These are phyloP conservation scores for Rhododendron vialii DNA, from an alignment of 148 eudicot genomes.

Conservation along the genomic window DNA sequence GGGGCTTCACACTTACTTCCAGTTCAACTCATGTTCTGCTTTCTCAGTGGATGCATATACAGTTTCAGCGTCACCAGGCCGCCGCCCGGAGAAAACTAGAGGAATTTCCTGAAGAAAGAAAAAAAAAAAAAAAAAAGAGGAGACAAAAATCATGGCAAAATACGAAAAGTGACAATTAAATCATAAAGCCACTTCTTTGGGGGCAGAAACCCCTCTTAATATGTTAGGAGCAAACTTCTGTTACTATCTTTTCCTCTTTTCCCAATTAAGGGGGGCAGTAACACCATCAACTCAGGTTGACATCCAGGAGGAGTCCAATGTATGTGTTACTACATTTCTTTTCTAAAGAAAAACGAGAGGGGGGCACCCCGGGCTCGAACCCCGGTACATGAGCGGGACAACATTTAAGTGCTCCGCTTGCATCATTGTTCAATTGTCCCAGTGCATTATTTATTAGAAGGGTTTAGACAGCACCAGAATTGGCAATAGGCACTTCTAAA, in stretches of 20 bases:
- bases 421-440: background rate
- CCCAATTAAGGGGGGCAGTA: background rate
- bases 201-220: background rate
- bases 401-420: background rate
- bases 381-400: background rate
- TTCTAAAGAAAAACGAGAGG: background rate
- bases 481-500: background rate
- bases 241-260: background rate
- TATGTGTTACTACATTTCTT: background rate
- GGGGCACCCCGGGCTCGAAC: background rate
- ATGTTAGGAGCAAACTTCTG: background rate
- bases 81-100: constrained; percentile 57
- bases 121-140: background rate
- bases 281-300: background rate
- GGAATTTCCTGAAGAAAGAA: constrained; percentile 66
- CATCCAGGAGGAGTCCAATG: background rate
- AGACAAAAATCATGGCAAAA: background rate
- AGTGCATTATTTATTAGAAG: background rate
- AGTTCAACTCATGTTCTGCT: constrained; percentile 76
- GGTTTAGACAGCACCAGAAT: background rate
- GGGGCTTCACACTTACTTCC: constrained; percentile 62
- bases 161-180: background rate
- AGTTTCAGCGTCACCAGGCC: constrained; percentile 84
- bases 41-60: constrained; percentile 86
- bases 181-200: background rate